Evolutionary conservation across 179 eudicot species (phyloP).

Genomic region (Carnegiea gigantea): DNA sequence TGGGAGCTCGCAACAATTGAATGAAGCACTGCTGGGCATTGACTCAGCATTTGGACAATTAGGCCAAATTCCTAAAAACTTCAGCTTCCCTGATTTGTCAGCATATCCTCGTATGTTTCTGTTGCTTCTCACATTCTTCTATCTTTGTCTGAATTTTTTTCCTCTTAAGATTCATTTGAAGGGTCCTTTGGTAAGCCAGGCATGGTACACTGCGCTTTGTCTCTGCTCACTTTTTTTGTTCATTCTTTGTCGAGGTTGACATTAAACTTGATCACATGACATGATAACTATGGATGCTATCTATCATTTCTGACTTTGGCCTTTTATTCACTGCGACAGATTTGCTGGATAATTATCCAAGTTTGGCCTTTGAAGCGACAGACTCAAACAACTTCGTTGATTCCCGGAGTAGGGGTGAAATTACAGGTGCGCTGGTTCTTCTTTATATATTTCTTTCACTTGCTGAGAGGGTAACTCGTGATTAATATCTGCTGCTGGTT

Average conservation of each 20-base stretch:
- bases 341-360: constrained; percentile 56
- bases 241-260: not conserved
- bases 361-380: constrained; percentile 57
- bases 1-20: constrained; percentile 49
- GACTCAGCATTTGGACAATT: constrained; percentile 51
- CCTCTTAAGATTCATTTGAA: not conserved
- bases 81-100: constrained; percentile 68
- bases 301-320: constrained; percentile 10
- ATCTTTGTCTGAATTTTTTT: not conserved
- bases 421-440: constrained; percentile 49
- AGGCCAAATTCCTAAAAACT: constrained; percentile 60
- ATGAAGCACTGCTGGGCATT: constrained; percentile 48
- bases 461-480: constrained; percentile 12
- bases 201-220: no score
- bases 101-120: constrained; percentile 52
- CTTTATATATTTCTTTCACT: constrained; percentile 5
- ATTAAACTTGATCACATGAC: not conserved
- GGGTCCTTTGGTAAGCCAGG: no score
- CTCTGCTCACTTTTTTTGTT: not conserved
- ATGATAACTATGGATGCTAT: not conserved
- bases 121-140: constrained; percentile 4
- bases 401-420: constrained; percentile 50
- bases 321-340: constrained; percentile 38
- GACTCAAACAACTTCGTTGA: constrained; percentile 54
- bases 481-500: constrained; percentile 26